Evolutionary conservation across 2,329 filamentous ascomycete genomes (phyloP), one percentile per base, ranked within the genome.

Genomic region (Phyllosticta citrichinensis): DNA sequence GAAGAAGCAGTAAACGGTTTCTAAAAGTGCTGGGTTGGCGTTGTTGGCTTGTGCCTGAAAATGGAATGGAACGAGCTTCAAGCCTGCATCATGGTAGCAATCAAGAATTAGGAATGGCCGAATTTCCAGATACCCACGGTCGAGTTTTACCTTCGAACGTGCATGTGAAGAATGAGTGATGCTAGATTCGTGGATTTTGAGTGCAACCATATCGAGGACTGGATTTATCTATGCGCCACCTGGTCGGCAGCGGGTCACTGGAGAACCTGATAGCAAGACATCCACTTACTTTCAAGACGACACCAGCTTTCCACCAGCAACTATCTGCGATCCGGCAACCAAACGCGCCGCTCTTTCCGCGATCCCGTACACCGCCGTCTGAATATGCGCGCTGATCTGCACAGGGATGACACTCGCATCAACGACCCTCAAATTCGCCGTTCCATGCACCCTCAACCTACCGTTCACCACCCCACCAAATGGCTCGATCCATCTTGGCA

Each of bases 1-100:
- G 68, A 84, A 85, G 79, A 93, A 93, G 88, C 93, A 94, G 87
- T 93, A 91, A 70, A 71, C 64, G 67, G 52, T 20, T 33, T 57
- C 30, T 52, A 63, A 63, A 62, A 59, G 61, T 56, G 54, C 56
- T 62, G 61, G 61, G 56, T 62, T 56, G 56, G 57, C 56, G 61
- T 62, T 62, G 51, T 51, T 50, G 57, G 60, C 60, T 57, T 62
- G 60, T 24, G 57, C 53, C 60, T 57, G 12, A 20, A 35, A 58
- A 55, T 1, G 60, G 60, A 62, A 55, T 24, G 11, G 60, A 56
- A 58, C 60, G 56, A 62, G 60, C 56, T 57, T 57, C 56, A 62
- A 57, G 52, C 56, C 60, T 52, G 54, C 54, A 55, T 57, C 33
- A 62, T 27, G 55, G 56, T 57, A 62, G 27, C 55, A 58, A 62